Evolutionary conservation across 805 yeast genomes (phyloP).

Genomic region (Kurtzmaniella fragi): DNA sequence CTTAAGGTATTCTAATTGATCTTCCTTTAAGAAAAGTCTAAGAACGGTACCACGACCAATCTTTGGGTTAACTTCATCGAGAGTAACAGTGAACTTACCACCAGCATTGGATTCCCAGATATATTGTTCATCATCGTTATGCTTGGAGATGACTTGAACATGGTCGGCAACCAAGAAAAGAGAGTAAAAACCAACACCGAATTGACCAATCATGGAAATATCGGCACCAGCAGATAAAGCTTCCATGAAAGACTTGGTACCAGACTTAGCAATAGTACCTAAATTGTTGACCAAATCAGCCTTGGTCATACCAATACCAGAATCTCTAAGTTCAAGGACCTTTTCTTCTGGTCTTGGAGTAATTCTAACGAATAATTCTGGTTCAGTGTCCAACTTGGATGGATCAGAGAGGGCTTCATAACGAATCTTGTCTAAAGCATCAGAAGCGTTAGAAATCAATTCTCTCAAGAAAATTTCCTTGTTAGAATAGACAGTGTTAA

Average conservation of each 20-base stretch:
- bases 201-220: constrained; percentile 99
- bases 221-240: constrained; percentile 99
- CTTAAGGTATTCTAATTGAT: constrained; percentile 97
- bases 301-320: constrained; percentile 99
- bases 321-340: constrained; percentile 94
- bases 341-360: constrained; percentile 95
- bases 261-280: constrained; percentile 99
- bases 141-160: constrained; percentile 96
- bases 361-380: constrained; percentile 93
- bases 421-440: constrained; percentile 98
- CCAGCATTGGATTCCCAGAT: constrained; percentile 99
- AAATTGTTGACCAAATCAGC: constrained; percentile 97
- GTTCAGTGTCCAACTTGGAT: constrained; percentile 86
- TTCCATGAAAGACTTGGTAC: constrained; percentile 99
- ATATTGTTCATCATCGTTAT: constrained; percentile 99
- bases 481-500: constrained; percentile 99
- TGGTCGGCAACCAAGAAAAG: constrained; percentile 98
- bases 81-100: constrained; percentile 95
- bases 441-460: constrained; percentile 96
- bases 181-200: constrained; percentile 99
- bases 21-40: constrained; percentile 96
- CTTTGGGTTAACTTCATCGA: constrained; percentile 81
- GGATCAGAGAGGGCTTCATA: constrained; percentile 95
- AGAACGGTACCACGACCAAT: constrained; percentile 93
- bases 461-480: constrained; percentile 99